Percentiles rank a stretch among this genome's conserved stretches.
These are phyloP conservation scores for Serendipita sp. DNA, from an alignment of 768 basidiomycete species.

Conservation along the genomic window DNA sequence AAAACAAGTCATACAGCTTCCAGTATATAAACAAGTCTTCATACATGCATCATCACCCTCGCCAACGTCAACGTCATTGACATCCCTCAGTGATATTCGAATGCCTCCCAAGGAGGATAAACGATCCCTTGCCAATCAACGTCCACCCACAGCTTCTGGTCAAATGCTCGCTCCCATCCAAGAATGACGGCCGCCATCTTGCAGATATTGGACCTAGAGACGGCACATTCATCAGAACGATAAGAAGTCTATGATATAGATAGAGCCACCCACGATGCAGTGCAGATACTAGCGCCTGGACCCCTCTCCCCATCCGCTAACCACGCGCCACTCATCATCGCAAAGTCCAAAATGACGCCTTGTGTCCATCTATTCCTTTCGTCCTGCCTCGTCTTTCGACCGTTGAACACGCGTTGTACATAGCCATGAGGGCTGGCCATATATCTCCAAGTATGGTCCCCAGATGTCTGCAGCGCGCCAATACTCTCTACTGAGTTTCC, in stretches of 20 bases:
- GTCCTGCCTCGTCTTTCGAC: constrained; percentile 10
- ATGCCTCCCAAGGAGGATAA: constrained; percentile 42
- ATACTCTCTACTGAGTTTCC: constrained; percentile 24
- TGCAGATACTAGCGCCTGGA: constrained; percentile 42
- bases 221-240: neutral
- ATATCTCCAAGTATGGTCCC: constrained; percentile 24
- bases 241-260: constrained; percentile 3
- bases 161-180: constrained; percentile 48
- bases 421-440: constrained; percentile 37
- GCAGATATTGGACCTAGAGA: constrained; percentile 43
- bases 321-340: constrained; percentile 51
- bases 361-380: constrained; percentile 36
- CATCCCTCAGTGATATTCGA: constrained; percentile 25
- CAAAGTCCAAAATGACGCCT: constrained; percentile 56
- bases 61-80: too few species aligned
- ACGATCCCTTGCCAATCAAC: constrained; percentile 44
- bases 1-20: too few species aligned
- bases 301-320: constrained; percentile 23
- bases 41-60: too few species aligned
- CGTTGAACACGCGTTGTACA: constrained; percentile 24
- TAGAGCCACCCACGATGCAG: constrained; percentile 31
- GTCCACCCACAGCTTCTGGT: constrained; percentile 42
- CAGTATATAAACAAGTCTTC: too few species aligned
- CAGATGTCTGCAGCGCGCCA: constrained; percentile 22
- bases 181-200: constrained; percentile 41